phyloP scores from a whole-genome alignment of 163 green algal genomes.

The Prototheca wickerhamii region DNA sequence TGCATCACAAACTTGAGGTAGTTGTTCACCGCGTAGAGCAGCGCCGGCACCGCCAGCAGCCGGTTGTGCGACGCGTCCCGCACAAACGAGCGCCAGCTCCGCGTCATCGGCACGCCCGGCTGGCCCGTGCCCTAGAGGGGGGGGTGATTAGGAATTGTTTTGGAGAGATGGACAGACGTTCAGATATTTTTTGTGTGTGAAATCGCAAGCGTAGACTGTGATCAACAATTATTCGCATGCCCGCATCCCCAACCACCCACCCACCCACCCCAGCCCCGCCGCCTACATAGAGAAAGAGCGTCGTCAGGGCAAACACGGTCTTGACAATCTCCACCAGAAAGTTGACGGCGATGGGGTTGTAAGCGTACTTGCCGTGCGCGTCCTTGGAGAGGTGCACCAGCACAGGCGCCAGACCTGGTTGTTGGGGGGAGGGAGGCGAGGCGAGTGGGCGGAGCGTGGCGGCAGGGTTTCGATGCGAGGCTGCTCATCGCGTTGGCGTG shows the following conservation, averaged over 20 bases:
- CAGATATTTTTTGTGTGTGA: too few relatives aligned
- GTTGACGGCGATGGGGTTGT: slow-evolving; percentile 76
- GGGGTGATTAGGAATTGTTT: too few relatives aligned
- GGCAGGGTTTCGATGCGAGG: too few relatives aligned
- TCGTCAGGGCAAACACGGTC: slow-evolving; percentile 66
- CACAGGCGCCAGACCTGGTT: slow-evolving; percentile 74
- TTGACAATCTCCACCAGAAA: slow-evolving; percentile 83
- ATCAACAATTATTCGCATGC: neutral
- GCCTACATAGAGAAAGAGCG: slow-evolving; percentile 54
- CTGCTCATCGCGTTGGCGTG: too few relatives aligned
- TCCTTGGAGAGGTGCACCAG: slow-evolving; percentile 92
- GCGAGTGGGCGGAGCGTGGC: neutral
- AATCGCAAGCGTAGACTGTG: too few relatives aligned
- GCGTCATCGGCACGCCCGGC: slow-evolving; percentile 54
- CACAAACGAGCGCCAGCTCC: slow-evolving; percentile 45
- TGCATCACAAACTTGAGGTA: slow-evolving; percentile 93
- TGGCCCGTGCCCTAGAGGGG: slow-evolving; percentile 53
- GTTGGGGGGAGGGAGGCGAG: neutral
- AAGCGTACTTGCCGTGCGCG: slow-evolving; percentile 69
- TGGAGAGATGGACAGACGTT: too few relatives aligned
- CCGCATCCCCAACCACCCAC: neutral
- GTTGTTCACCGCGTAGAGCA: slow-evolving; percentile 93
- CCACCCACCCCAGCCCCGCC: neutral
- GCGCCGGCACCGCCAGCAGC: slow-evolving; percentile 70
- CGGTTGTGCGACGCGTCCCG: slow-evolving; percentile 70